Conservation (phyloP, 73 alveolate genomes). For the Paramecium octaurelia region DNA sequence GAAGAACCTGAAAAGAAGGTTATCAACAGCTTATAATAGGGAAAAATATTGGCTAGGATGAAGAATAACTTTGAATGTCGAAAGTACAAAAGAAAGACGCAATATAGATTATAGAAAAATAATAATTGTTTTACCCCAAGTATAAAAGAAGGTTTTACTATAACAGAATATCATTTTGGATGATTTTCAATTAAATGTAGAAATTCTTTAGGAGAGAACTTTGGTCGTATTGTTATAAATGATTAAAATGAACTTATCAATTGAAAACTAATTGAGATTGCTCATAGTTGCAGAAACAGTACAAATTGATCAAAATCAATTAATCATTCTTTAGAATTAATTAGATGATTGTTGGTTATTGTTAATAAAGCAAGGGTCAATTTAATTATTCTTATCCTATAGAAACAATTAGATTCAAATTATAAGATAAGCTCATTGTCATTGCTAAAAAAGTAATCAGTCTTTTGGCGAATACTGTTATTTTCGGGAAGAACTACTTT, state of each 20-base stretch:
- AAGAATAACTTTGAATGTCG: too few species aligned
- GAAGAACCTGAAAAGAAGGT: too few species aligned
- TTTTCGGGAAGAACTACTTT: not conserved
- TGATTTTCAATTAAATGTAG: not conserved
- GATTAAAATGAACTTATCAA: not conserved
- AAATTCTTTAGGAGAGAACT: not conserved
- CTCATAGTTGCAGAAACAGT: not conserved
- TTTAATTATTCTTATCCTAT: not conserved
- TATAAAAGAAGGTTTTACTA: too few species aligned
- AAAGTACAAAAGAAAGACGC: too few species aligned
- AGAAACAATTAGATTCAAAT: not conserved
- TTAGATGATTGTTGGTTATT: not conserved
- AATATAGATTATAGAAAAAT: too few species aligned
- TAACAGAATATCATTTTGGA: not conserved
- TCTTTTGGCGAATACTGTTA: not conserved
- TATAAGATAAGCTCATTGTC: not conserved
- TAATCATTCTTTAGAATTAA: not conserved
- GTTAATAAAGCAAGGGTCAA: not conserved
- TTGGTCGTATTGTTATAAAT: not conserved
- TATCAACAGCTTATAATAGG: too few species aligned
- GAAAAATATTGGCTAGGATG: too few species aligned
- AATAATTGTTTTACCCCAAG: too few species aligned
- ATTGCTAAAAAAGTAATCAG: not conserved
- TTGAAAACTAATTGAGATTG: not conserved
- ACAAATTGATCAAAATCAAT: not conserved